These are phyloP conservation scores for Polygonum maritimum DNA, from an alignment of 148 eudicot genomes.

Conservation along the genomic window DNA sequence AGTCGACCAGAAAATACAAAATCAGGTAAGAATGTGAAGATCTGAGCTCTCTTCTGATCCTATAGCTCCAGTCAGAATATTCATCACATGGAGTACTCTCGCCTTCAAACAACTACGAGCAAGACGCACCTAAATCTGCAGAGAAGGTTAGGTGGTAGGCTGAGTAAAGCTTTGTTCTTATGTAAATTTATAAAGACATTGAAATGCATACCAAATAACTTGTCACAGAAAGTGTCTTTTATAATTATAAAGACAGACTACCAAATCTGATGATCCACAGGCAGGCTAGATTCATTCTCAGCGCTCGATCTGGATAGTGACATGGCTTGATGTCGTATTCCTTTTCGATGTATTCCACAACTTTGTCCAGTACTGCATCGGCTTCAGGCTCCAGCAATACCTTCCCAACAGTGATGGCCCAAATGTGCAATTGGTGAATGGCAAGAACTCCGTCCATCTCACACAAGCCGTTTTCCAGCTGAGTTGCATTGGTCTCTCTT, in stretches of 20 bases:
- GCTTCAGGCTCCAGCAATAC: constrained; percentile 32
- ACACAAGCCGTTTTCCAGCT: constrained; percentile 35
- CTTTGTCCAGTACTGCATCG: constrained; percentile 21
- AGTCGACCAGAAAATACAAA: constrained; percentile 49
- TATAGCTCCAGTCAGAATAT: constrained; percentile 53
- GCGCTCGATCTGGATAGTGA: constrained; percentile 46
- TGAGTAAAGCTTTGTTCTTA: neutral
- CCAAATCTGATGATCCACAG: neutral
- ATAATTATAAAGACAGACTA: too few relatives aligned
- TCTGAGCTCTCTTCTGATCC: neutral
- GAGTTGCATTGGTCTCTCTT: constrained; percentile 29
- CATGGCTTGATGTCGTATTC: constrained; percentile 40
- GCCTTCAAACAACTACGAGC: constrained; percentile 54
- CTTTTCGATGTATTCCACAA: constrained; percentile 32
- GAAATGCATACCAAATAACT: too few relatives aligned
- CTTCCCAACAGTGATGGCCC: constrained; percentile 58
- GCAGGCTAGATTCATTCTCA: neutral
- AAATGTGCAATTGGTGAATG: constrained; percentile 62
- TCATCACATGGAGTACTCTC: constrained; percentile 54
- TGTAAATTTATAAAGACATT: too few relatives aligned
- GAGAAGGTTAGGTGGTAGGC: constrained; percentile 49
- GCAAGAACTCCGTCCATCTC: constrained; percentile 37
- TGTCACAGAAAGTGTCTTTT: too few relatives aligned
- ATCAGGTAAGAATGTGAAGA: constrained; percentile 35
- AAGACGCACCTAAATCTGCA: constrained; percentile 47